These are phyloP conservation scores for Phytopythium mirpurense DNA, from an alignment of 352 stramenopile genomes.

Conservation along the genomic window DNA sequence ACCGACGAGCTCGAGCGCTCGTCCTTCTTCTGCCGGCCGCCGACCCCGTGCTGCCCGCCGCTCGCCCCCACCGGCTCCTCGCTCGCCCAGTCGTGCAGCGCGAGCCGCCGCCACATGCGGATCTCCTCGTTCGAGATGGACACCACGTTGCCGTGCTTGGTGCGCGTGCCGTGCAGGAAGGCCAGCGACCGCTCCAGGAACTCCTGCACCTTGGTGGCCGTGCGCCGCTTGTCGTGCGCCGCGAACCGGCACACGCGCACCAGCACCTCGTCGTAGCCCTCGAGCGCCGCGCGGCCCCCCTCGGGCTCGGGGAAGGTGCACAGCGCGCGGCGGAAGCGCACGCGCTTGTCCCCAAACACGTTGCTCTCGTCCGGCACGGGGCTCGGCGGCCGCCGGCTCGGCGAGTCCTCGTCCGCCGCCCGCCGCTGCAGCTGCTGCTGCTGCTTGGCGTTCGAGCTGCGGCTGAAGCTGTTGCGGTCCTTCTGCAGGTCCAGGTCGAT, in stretches of 20 bases:
- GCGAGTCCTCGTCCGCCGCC: constrained; percentile 15
- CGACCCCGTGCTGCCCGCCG: too few species aligned
- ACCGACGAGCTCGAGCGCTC: constrained; percentile 43
- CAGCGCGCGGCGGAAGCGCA: constrained; percentile 30
- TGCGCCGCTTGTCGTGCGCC: constrained; percentile 58
- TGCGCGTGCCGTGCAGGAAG: constrained; percentile 59
- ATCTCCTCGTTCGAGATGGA: constrained; percentile 82
- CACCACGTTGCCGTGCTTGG: constrained; percentile 60
- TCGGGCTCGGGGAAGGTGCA: constrained; percentile 16
- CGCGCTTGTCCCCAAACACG: constrained; percentile 39
- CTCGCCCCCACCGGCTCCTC: constrained; percentile 50
- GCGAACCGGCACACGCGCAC: constrained; percentile 69
- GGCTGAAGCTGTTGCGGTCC: constrained; percentile 53
- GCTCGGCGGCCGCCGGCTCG: constrained; percentile 17
- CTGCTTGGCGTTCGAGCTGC: constrained; percentile 46
- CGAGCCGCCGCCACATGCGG: constrained; percentile 70
- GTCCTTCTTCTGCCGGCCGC: too few species aligned
- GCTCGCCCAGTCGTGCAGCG: constrained; percentile 52
- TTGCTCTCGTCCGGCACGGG: constrained; percentile 38
- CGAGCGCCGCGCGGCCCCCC: constrained; percentile 28
- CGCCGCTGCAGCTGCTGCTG: constrained; percentile 25
- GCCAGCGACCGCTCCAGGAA: constrained; percentile 75
- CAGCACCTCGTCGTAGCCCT: constrained; percentile 75
- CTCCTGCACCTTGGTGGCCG: constrained; percentile 66
- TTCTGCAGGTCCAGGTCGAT: constrained; percentile 60